These are phyloP conservation scores for Botrytis pseudocinerea DNA, from an alignment of 2,329 filamentous ascomycete genomes.

Conservation along the genomic window DNA sequence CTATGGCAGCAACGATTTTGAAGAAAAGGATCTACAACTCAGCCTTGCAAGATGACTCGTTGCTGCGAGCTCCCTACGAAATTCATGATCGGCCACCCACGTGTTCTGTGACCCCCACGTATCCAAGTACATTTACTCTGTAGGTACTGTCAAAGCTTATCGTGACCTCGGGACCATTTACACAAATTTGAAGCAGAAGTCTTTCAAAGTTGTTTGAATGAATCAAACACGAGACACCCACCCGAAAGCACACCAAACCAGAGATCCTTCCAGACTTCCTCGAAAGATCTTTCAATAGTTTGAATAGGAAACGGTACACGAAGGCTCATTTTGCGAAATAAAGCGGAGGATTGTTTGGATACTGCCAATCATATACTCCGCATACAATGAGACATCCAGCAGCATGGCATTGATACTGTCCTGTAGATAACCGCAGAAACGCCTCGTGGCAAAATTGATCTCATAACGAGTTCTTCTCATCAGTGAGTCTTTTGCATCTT, in stretches of 20 bases:
- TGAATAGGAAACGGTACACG: not conserved
- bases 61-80: not conserved
- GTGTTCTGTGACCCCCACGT: constrained; percentile 15
- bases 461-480: constrained; percentile 9
- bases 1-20: not conserved
- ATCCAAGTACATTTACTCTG: not conserved
- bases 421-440: constrained; percentile 32
- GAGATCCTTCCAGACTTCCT: not conserved
- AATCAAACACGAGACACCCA: constrained; percentile 2
- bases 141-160: constrained; percentile 12
- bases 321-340: constrained; percentile 22
- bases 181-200: constrained; percentile 13
- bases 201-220: not conserved
- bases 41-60: not conserved
- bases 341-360: constrained; percentile 27
- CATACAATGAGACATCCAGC: constrained; percentile 20
- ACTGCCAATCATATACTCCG: constrained; percentile 18
- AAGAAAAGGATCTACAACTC: not conserved
- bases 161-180: constrained; percentile 19
- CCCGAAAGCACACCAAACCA: not conserved
- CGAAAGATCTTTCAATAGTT: not conserved
- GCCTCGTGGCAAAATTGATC: constrained; percentile 32
- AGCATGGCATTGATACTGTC: constrained; percentile 22
- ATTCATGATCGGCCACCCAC: constrained; percentile 12
- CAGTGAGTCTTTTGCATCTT: not conserved